Percentiles rank a stretch among this genome's conserved stretches.
phyloP scores from a whole-genome alignment of 2,329 filamentous ascomycete species.

The Apiospora malaysiana region DNA sequence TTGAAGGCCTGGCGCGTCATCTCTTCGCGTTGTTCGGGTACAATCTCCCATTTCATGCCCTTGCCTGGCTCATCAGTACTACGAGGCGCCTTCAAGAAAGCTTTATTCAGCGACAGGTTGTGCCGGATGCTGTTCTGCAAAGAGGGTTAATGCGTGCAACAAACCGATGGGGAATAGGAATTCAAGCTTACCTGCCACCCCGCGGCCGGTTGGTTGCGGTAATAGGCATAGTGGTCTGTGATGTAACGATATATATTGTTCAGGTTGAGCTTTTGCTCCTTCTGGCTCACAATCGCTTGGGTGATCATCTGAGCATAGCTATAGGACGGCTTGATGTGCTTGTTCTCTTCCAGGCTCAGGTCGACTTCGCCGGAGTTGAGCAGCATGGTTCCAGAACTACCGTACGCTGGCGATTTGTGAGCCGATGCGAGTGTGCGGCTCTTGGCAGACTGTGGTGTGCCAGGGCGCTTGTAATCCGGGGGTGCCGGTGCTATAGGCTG shows the following conservation, averaged over 20 bases:
- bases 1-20: slow-evolving; percentile 77
- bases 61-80: slow-evolving; percentile 96
- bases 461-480: slow-evolving; percentile 64
- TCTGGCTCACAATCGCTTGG: slow-evolving; percentile 87
- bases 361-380: slow-evolving; percentile 67
- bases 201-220: slow-evolving; percentile 74
- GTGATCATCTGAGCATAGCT: slow-evolving; percentile 98
- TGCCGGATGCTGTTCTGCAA: slow-evolving; percentile 91
- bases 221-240: slow-evolving; percentile 89
- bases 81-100: slow-evolving; percentile 90
- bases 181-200: slow-evolving; percentile 82
- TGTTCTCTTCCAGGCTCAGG: slow-evolving; percentile 81
- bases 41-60: slow-evolving; percentile 98
- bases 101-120: slow-evolving; percentile 93
- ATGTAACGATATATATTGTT: slow-evolving; percentile 95
- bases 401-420: slow-evolving; percentile 47
- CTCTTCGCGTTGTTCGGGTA: slow-evolving; percentile 81
- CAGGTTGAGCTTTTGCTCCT: slow-evolving; percentile 87
- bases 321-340: slow-evolving; percentile 92
- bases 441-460: slow-evolving; percentile 61
- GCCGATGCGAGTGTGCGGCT: slow-evolving; percentile 39
- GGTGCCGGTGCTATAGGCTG: slow-evolving; percentile 64
- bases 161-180: not conserved
- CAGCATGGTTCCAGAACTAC: slow-evolving; percentile 48
- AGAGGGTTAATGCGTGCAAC: not conserved